Base-by-base conservation (phyloP, 179 eudicot species). In the Drosera spatulata region DNA sequence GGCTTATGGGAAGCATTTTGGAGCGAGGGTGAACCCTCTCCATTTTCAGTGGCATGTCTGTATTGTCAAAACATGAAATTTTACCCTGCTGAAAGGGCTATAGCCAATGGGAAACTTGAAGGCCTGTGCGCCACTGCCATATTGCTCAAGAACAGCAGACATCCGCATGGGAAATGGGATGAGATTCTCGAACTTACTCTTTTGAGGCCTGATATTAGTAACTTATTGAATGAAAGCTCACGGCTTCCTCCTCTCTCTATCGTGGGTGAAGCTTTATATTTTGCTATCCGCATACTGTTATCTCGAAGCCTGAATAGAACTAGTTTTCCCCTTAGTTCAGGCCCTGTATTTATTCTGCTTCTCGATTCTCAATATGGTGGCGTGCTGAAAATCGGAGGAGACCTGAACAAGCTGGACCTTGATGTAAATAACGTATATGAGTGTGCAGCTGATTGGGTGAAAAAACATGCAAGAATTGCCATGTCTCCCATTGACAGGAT, bases 1-100 rank as follows among this genome's bases (percentile, higher is more conserved):
- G 85, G 96, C 47, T 74, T 90, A 71, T 90, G 97, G 97, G 96
- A 85, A 72, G 79, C 90, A 55, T 90, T 90, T 76, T 90, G 97
- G 97, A 75, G 80, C 50, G 77, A 84, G 12, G 81, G 78, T 50
- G 95, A 66, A 54, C 73, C 77, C 15, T 65, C 83, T 69, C 95
- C 97, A 59, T 83, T 90, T 65, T 72, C 69, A 38, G 80, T 85
- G 33, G 79, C 97, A 22, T 87, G 85, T 62, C 71, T 87, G 11
- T 75, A 78, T 57, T 67, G 77, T 61, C 71, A 69, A 39, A 85
- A 80, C 72, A 70, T 85, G 80, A 87, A 78, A 74, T 90, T 90
- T 63, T 85, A 90, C 74, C 93, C 81, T 71, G 90, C 86, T 62
- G 97, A 90, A 64, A 78, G 84, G 65, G 93, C 93, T 47, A 79